phyloP scores from a whole-genome alignment of 78 protist genomes.

The Dictyostelium intermedium region DNA sequence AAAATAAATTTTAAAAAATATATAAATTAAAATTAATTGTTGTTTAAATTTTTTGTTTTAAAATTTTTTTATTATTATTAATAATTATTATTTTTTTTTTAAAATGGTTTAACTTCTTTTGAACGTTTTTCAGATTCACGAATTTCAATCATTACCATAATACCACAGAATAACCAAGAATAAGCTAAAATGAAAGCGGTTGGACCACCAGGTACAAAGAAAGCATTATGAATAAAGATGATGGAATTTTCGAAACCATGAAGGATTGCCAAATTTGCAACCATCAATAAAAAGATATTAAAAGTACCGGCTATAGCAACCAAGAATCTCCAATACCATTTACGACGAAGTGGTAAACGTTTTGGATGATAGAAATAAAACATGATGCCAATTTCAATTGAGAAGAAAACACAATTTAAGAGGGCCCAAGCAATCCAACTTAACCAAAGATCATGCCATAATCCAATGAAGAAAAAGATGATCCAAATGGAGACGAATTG shows the following conservation, averaged over 20 bases:
- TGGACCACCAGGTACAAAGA: slow-evolving; percentile 54
- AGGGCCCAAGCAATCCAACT: slow-evolving; percentile 87
- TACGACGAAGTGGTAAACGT: slow-evolving; percentile 29
- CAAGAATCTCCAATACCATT: slow-evolving; percentile 75
- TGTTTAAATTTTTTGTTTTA: neutral
- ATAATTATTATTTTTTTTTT: too few relatives aligned
- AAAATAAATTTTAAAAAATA: neutral
- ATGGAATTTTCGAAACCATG: slow-evolving; percentile 75
- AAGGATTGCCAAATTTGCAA: slow-evolving; percentile 81
- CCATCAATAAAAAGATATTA: slow-evolving; percentile 43
- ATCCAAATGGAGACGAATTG: slow-evolving; percentile 81
- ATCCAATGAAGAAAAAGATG: slow-evolving; percentile 87
- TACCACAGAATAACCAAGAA: slow-evolving; percentile 61
- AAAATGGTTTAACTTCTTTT: slow-evolving; percentile 36
- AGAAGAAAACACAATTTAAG: slow-evolving; percentile 79
- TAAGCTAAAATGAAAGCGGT: slow-evolving; percentile 33
- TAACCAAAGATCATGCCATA: slow-evolving; percentile 91
- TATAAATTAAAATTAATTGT: neutral
- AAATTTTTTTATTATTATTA: neutral
- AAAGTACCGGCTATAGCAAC: slow-evolving; percentile 61
- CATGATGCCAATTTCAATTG: slow-evolving; percentile 73
- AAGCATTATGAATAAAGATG: slow-evolving; percentile 53
- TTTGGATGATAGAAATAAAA: slow-evolving; percentile 56
- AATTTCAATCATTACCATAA: slow-evolving; percentile 48
- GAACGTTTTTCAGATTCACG: slow-evolving; percentile 72